Conservation (phyloP, 768 basidiomycete species). For the Russula sp. region DNA sequence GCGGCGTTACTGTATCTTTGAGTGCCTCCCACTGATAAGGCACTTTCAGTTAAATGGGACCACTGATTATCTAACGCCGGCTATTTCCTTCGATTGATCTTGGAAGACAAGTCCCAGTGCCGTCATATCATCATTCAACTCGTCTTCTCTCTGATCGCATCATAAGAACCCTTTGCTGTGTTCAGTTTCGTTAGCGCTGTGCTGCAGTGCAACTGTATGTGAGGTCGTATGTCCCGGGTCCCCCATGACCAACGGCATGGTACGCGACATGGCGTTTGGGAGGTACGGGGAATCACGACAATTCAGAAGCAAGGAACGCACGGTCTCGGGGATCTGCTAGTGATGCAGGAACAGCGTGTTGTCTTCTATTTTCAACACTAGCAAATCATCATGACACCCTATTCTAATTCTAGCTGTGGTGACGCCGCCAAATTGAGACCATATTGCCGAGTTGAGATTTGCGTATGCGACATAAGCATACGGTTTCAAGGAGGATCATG, state of each 20-base stretch:
- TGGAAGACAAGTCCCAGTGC: conserved; percentile 7
- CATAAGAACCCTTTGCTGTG: neutral
- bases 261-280: neutral
- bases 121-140: conserved; percentile 4
- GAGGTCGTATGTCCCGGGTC: neutral
- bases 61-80: conserved; percentile 1
- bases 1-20: neutral
- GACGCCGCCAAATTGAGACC: conserved; percentile 10
- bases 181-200: neutral
- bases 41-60: neutral
- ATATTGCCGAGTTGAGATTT: neutral
- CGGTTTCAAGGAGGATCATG: neutral
- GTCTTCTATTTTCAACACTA: neutral
- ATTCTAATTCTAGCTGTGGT: neutral
- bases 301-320: neutral
- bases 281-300: neutral
- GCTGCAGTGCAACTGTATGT: neutral
- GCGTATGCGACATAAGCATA: neutral
- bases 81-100: neutral
- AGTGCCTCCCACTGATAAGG: conserved; percentile 1
- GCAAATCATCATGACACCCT: neutral
- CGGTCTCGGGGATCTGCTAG: neutral
- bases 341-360: neutral
- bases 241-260: neutral
- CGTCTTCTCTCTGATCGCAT: conserved; percentile 16